Percentiles rank a stretch among this genome's conserved stretches.
Evolutionary conservation across 2,329 filamentous ascomycete genomes (phyloP).

Genomic region (Bertia moriformis): DNA sequence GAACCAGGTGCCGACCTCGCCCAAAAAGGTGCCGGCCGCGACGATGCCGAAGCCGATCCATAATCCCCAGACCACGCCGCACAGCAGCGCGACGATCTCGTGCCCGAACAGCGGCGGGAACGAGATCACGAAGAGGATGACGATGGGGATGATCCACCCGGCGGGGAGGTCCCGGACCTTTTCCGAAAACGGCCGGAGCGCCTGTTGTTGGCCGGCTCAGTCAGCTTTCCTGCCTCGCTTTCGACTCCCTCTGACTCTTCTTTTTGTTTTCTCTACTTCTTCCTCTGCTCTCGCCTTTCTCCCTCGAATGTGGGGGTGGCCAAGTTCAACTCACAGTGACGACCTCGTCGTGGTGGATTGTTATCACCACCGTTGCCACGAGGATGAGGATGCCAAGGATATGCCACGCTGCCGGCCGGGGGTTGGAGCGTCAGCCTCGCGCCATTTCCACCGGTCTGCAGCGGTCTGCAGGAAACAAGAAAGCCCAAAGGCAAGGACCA

Average conservation of each 20-base stretch:
- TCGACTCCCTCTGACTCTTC: neutral
- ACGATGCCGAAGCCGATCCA: conserved; percentile 25
- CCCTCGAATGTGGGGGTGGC: conserved; percentile 6
- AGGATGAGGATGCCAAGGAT: conserved; percentile 13
- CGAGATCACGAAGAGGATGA: conserved; percentile 20
- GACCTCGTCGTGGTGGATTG: conserved; percentile 20
- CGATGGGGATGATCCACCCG: conserved; percentile 23
- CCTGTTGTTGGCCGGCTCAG: conserved; percentile 8
- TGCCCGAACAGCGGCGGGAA: conserved; percentile 26
- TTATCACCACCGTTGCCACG: conserved; percentile 15
- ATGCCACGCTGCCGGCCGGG: conserved; percentile 8
- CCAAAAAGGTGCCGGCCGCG: conserved; percentile 22
- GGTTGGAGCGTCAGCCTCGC: neutral
- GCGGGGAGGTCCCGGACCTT: conserved; percentile 20
- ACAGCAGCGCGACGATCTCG: conserved; percentile 23
- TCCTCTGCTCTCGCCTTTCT: neutral
- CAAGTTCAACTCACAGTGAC: too few species aligned
- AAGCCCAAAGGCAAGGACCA: neutral
- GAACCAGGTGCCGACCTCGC: conserved; percentile 24
- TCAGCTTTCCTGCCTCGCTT: neutral
- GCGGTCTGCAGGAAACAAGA: neutral
- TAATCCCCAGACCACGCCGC: conserved; percentile 23
- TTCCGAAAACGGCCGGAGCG: conserved; percentile 17
- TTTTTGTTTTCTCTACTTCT: neutral
- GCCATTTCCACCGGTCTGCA: too few species aligned